A percentile compares a stretch with the other conserved stretches of the same genome.
Evolutionary conservation across 2,329 filamentous ascomycete genomes (phyloP).

Genomic region (Pseudocercospora musae): DNA sequence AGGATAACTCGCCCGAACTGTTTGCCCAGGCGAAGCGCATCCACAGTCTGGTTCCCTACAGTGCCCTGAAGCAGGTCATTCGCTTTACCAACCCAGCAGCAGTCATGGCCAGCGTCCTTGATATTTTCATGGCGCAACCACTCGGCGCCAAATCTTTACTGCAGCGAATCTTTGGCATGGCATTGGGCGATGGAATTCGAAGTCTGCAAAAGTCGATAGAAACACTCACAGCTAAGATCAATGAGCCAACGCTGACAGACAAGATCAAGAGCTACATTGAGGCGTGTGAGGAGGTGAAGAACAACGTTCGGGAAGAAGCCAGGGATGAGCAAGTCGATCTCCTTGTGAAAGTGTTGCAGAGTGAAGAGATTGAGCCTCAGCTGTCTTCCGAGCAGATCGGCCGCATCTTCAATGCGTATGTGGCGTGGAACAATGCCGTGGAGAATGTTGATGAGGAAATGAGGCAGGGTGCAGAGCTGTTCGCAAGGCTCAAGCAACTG

Average conservation of each 20-base stretch:
- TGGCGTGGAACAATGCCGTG: slow-evolving; percentile 91
- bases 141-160: slow-evolving; percentile 86
- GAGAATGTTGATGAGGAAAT: slow-evolving; percentile 88
- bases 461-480: slow-evolving; percentile 83
- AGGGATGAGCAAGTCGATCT: slow-evolving; percentile 72
- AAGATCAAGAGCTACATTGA: slow-evolving; percentile 81
- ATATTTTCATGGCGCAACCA: slow-evolving; percentile 92
- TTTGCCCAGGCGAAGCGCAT: slow-evolving; percentile 93
- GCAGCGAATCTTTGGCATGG: slow-evolving; percentile 90
- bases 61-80: slow-evolving; percentile 92
- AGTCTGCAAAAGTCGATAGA: slow-evolving; percentile 86
- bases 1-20: slow-evolving; percentile 95
- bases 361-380: slow-evolving; percentile 69
- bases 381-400: slow-evolving; percentile 73
- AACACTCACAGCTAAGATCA: slow-evolving; percentile 69
- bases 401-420: slow-evolving; percentile 87
- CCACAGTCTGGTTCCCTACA: slow-evolving; percentile 91
- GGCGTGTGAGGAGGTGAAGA: slow-evolving; percentile 70
- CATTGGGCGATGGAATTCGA: slow-evolving; percentile 84
- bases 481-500: slow-evolving; percentile 91
- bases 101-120: slow-evolving; percentile 93
- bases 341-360: slow-evolving; percentile 78
- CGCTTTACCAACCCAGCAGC: slow-evolving; percentile 92
- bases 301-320: slow-evolving; percentile 70
- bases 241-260: slow-evolving; percentile 71